Evolutionary conservation across 805 yeast genomes (phyloP).

Genomic region (Pichia ethanolica): DNA sequence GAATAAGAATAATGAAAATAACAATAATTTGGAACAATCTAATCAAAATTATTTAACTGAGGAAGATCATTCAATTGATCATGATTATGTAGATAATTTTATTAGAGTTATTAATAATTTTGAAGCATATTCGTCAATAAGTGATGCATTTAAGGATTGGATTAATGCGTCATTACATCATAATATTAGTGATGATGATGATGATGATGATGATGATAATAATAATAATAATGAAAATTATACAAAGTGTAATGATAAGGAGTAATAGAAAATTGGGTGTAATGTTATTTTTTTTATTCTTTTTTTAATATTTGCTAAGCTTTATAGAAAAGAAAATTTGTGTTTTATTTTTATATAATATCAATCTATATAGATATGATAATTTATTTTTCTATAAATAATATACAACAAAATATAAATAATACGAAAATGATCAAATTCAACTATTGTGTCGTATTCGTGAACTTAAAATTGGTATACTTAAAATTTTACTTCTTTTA

Average conservation of each 20-base stretch:
- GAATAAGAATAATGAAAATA: no score
- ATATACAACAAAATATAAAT: no score
- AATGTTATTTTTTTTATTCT: no score
- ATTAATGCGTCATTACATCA: constrained; percentile 12
- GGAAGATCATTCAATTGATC: constrained; percentile 17
- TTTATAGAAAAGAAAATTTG: no score
- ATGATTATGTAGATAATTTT: constrained; percentile 26
- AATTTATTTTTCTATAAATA: no score
- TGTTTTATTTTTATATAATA: no score
- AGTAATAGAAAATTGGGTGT: not conserved
- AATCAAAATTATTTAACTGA: not conserved
- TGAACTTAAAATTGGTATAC: constrained; percentile 28
- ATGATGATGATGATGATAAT: not conserved
- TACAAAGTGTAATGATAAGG: not conserved
- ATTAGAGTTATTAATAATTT: constrained; percentile 29
- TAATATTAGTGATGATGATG: not conserved
- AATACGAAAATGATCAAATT: no score
- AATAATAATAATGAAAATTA: not conserved
- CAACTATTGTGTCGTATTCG: constrained; percentile 14
- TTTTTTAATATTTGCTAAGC: no score
- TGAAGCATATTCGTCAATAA: constrained; percentile 26
- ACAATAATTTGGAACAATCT: no score
- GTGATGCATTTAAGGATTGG: constrained; percentile 33
- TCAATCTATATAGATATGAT: no score
- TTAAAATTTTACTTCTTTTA: constrained; percentile 16